Evolutionary conservation across 345 rosid species (phyloP).

Genomic region (Cardiospermum halicacabum): DNA sequence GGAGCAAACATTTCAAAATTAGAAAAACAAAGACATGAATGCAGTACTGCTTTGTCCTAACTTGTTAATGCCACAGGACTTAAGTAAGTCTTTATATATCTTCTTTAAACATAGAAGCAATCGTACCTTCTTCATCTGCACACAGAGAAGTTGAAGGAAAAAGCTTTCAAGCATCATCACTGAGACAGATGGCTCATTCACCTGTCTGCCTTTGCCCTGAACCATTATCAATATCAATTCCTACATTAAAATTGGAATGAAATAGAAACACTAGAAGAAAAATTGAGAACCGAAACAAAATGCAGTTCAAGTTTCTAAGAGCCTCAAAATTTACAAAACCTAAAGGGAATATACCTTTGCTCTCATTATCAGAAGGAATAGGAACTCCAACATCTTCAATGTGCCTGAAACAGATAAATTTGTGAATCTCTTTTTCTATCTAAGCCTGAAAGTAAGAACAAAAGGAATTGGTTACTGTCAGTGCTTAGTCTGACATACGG

Average conservation of each 20-base stretch:
- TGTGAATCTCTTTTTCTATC: conserved; percentile 3
- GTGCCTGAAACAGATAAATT: conserved; percentile 24
- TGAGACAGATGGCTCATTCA: conserved; percentile 26
- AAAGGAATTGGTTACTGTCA: neutral
- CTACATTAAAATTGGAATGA: conserved; percentile 1
- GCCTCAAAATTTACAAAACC: neutral
- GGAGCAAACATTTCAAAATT: too few relatives aligned
- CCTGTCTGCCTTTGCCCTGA: conserved; percentile 20
- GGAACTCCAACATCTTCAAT: conserved; percentile 20
- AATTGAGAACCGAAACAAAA: neutral
- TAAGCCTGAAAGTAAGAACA: neutral
- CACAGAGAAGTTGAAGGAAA: conserved; percentile 40
- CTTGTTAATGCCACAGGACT: neutral
- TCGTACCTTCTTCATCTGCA: conserved; percentile 23
- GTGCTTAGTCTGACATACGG: conserved; percentile 33
- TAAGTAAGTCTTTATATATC: neutral
- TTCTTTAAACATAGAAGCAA: neutral
- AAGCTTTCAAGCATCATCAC: conserved; percentile 45
- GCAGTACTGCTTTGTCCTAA: neutral
- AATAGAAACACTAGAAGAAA: neutral
- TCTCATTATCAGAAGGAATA: conserved; percentile 14
- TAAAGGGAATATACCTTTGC: conserved; percentile 19
- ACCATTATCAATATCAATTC: conserved; percentile 12
- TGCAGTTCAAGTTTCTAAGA: neutral
- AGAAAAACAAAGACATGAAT: too few relatives aligned